Base-by-base conservation (phyloP, 1,284 basidiomycete species). In the Microbotryomycetes sp. region DNA sequence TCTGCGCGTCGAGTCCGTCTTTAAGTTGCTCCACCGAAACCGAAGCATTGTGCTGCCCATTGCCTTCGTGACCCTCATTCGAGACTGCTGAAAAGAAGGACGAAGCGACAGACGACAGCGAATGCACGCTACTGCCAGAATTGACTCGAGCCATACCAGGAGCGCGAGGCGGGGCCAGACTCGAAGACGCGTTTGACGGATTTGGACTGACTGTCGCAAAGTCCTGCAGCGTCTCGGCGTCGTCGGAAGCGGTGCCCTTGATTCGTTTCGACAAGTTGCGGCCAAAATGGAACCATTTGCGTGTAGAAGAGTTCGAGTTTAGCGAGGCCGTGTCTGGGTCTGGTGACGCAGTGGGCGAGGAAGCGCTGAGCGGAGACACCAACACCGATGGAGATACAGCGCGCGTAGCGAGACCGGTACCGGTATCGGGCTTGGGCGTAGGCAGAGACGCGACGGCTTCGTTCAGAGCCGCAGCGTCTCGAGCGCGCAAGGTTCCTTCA, bases 261-360 rank as follows among this genome's bases (percentile, higher is more conserved):
- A 46, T n/a, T 0, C 26, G n/a, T 21, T 30, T 50, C 26, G 47
- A 54, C 3, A 56, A 30, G 1, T 47, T 47, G 5, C 63, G 56
- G 27, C 63, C 56, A 47, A 65, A 61, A 7, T 59, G 58, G 54
- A 59, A 61, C 63, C 63, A 65, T 5, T 57, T 61, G 2, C 63
- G 52, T 0, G 49, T 49, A 9, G 29, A 49, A 4, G 48, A 46
- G 50, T 28, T 41, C 9, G 29, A 41, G 35, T 41, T 41, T 9
- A 41, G 35, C 18, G 35, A 41, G 18, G 35, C 35, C 35, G 35
- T 41, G 35, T 41, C 35, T 11, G 35, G 35, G 35, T 41, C 35
- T 41, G 35, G 35, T 18, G 35, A 41, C 9, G 35, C 11, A 9
- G 35, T 18, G 18, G 18, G 35, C 18, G 35, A 41, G 11, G 35